phyloP scores from a whole-genome alignment of 495 filamentous ascomycete species.

The Cercophora scortea region DNA sequence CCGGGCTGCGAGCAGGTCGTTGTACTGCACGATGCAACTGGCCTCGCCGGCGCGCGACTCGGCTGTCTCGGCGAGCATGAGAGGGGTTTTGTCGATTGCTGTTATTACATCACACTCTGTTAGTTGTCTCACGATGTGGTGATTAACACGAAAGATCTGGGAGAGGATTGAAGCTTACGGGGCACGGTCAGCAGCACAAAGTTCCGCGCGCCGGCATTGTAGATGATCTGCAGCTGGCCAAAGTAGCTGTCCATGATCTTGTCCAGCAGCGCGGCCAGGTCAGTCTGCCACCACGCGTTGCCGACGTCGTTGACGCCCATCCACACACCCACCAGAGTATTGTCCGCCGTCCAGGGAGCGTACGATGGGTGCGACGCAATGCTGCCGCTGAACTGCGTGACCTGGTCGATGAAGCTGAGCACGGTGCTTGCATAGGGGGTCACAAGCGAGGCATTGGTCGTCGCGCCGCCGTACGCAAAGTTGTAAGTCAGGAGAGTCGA shows the following conservation, averaged over 20 bases:
- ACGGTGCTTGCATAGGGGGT: conserved; percentile 38
- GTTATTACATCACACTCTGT: not conserved
- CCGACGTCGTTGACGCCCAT: conserved; percentile 79
- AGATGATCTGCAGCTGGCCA: conserved; percentile 47
- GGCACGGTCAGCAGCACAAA: conserved; percentile 73
- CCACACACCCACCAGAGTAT: conserved; percentile 63
- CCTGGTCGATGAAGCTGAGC: conserved; percentile 51
- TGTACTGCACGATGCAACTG: conserved; percentile 31
- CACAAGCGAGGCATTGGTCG: conserved; percentile 54
- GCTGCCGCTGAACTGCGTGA: conserved; percentile 38
- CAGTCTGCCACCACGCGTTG: conserved; percentile 48
- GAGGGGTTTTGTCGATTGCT: conserved; percentile 57
- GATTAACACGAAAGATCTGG: not conserved
- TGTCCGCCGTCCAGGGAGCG: conserved; percentile 52
- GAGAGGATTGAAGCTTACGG: conserved; percentile 19
- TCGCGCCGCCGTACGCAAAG: conserved; percentile 62
- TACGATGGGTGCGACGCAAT: conserved; percentile 20
- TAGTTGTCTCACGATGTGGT: not conserved
- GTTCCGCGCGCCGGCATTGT: conserved; percentile 58
- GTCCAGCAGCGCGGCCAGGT: conserved; percentile 36
- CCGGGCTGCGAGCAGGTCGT: conserved; percentile 17
- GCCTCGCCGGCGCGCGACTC: conserved; percentile 17
- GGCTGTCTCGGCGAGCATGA: conserved; percentile 30
- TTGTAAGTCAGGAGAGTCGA: conserved; percentile 57
- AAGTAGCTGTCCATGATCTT: conserved; percentile 53